Evolutionary conservation across 179 eudicot species (phyloP).

Genomic region (Amaranthus tricolor): DNA sequence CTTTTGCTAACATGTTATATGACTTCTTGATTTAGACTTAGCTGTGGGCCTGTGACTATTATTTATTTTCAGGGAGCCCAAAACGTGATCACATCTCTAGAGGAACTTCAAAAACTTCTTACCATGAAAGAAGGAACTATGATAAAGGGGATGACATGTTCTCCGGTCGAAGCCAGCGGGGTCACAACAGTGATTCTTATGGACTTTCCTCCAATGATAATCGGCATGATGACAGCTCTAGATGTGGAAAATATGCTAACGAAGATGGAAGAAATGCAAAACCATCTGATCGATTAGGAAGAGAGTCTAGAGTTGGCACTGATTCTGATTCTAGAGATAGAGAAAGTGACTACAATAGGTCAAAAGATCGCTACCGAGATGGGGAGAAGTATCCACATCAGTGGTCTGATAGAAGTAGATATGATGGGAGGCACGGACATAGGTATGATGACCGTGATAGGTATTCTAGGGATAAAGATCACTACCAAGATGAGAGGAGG

Average conservation of each 20-base stretch:
- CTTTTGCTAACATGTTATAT: conserved; percentile 18
- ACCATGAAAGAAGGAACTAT: conserved; percentile 45
- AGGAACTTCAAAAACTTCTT: conserved; percentile 37
- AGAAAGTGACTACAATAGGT: conserved; percentile 47
- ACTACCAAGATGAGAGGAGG: conserved; percentile 53
- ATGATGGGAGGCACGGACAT: conserved; percentile 45
- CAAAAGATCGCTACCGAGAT: conserved; percentile 51
- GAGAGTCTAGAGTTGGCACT: conserved; percentile 38
- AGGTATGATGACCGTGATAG: conserved; percentile 47
- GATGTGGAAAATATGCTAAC: conserved; percentile 51
- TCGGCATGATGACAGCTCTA: conserved; percentile 50
- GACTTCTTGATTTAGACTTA: conserved; percentile 11
- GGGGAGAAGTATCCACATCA: conserved; percentile 52
- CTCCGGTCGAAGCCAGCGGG: conserved; percentile 39
- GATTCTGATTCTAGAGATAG: conserved; percentile 41
- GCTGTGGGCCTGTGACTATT: background rate
- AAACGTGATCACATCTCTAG: conserved; percentile 40
- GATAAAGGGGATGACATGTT: conserved; percentile 44
- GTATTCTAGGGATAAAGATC: conserved; percentile 43
- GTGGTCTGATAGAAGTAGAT: conserved; percentile 47
- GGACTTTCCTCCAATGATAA: conserved; percentile 47
- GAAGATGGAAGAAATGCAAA: conserved; percentile 55
- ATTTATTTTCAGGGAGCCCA: conserved; percentile 46
- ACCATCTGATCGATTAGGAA: conserved; percentile 45
- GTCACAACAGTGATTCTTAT: conserved; percentile 44